Percentiles rank a stretch among this genome's conserved stretches.
phyloP scores from a whole-genome alignment of 179 eudicot genomes.

The Silene noctiflora region DNA sequence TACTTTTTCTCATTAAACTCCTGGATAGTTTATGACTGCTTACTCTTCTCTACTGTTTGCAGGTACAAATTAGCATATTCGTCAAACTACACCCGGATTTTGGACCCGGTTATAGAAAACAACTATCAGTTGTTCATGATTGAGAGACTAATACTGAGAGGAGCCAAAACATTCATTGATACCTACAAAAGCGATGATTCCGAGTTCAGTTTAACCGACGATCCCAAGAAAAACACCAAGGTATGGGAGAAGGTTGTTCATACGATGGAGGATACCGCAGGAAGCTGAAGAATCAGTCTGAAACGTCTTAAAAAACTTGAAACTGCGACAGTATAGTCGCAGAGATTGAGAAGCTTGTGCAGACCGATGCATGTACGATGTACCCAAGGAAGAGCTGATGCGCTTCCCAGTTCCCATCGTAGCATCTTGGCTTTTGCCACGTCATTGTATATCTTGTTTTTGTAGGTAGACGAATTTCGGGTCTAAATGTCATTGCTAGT shows the following conservation, averaged over 20 bases:
- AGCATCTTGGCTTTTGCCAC: neutral
- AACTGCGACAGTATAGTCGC: neutral
- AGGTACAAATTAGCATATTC: conserved; percentile 90
- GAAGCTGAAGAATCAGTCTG: conserved; percentile 14
- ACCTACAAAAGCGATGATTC: conserved; percentile 71
- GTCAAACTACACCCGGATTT: conserved; percentile 63
- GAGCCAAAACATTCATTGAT: conserved; percentile 67
- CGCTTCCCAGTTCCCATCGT: too few species aligned
- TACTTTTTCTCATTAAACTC: too few species aligned
- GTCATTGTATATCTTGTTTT: neutral
- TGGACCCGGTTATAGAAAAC: conserved; percentile 75
- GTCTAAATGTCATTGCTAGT: neutral
- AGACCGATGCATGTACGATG: neutral
- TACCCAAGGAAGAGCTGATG: too few species aligned
- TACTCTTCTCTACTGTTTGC: conserved; percentile 17
- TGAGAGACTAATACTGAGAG: conserved; percentile 81
- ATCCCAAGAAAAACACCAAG: conserved; percentile 79
- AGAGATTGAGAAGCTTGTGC: neutral
- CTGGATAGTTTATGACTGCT: neutral
- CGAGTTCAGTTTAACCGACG: conserved; percentile 75
- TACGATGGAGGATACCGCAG: conserved; percentile 39
- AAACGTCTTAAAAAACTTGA: neutral
- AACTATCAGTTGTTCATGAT: conserved; percentile 91
- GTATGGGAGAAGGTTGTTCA: conserved; percentile 70
- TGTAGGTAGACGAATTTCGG: neutral